Evolutionary conservation across 306 rosid species (phyloP).

Genomic region (Rosa multiflora): DNA sequence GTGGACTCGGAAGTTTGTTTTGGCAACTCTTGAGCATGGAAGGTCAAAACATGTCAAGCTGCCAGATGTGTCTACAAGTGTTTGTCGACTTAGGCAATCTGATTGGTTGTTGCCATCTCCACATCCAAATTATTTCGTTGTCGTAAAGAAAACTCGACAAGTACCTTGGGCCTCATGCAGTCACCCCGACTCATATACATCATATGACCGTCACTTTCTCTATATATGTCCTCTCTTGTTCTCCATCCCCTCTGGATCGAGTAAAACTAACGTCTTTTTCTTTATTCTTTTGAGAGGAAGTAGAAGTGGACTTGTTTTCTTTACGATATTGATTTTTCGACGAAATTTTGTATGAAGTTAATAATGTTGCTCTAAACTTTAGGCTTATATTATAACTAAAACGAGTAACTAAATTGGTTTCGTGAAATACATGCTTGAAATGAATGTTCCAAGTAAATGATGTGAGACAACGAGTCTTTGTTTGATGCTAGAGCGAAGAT

Average conservation of each 20-base stretch:
- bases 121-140: conserved; percentile 42
- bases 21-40: not conserved
- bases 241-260: not conserved
- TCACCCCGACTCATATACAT: not conserved
- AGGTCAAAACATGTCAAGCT: not conserved
- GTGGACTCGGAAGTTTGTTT: not conserved
- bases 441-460: too few relatives aligned
- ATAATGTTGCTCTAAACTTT: too few relatives aligned
- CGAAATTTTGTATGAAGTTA: too few relatives aligned
- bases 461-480: too few relatives aligned
- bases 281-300: not conserved
- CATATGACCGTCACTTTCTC: not conserved
- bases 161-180: conserved; percentile 15
- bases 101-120: conserved; percentile 37
- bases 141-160: conserved; percentile 44
- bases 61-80: not conserved
- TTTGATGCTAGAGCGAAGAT: too few relatives aligned
- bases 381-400: too few relatives aligned
- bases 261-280: not conserved
- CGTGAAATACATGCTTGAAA: too few relatives aligned
- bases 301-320: not conserved
- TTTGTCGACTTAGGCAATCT: not conserved
- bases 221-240: too few relatives aligned
- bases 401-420: too few relatives aligned
- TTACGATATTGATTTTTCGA: not conserved